phyloP scores from a whole-genome alignment of 495 filamentous ascomycete species.

The Diplogelasinospora grovesii region DNA sequence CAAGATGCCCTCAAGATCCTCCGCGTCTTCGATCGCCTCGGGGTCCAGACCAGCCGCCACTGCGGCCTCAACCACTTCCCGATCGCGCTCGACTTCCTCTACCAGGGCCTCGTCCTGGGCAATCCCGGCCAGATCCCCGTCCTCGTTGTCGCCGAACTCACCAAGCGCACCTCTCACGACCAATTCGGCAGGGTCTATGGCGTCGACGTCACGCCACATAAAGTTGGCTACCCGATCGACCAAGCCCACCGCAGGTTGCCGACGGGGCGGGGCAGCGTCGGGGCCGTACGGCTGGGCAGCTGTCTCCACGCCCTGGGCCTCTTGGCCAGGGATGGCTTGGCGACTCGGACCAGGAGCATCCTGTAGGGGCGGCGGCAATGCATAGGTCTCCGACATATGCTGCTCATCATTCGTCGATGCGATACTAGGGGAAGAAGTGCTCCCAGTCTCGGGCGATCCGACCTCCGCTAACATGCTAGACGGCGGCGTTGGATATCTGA shows the following conservation, averaged over 20 bases:
- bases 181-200: constrained; percentile 29
- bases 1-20: constrained; percentile 96
- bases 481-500: too few species aligned
- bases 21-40: constrained; percentile 67
- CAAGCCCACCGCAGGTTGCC: constrained; percentile 26
- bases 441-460: too few species aligned
- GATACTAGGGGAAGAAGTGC: too few species aligned
- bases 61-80: constrained; percentile 33
- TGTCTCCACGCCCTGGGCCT: neutral
- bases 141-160: constrained; percentile 35
- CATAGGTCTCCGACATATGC: too few species aligned
- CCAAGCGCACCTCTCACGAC: constrained; percentile 17
- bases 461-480: too few species aligned
- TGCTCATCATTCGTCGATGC: too few species aligned
- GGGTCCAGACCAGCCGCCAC: constrained; percentile 37
- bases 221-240: constrained; percentile 39
- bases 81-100: constrained; percentile 22
- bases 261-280: constrained; percentile 3
- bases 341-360: too few species aligned
- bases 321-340: neutral
- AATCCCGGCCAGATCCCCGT: constrained; percentile 16
- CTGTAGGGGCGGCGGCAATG: too few species aligned
- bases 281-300: too few species aligned
- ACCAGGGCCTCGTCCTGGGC: constrained; percentile 14
- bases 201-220: constrained; percentile 37